phyloP scores from a whole-genome alignment of 2,329 filamentous ascomycete genomes.

The Alternaria sp. region DNA sequence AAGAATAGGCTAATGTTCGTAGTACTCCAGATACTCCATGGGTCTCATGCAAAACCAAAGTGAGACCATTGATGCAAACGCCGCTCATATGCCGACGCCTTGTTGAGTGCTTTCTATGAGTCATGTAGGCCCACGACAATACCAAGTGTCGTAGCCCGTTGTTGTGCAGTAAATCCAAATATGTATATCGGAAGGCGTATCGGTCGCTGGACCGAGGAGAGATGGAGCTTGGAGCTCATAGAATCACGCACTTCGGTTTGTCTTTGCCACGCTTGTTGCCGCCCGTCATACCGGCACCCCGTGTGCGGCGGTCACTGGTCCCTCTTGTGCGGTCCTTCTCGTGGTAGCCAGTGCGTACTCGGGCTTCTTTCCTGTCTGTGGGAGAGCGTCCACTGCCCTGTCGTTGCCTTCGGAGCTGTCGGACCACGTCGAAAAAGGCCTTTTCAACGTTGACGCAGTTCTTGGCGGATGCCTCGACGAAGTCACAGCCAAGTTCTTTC shows the following conservation, averaged over 20 bases:
- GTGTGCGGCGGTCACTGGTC: slow-evolving; percentile 23
- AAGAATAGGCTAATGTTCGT: slow-evolving; percentile 27
- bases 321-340: slow-evolving; percentile 33
- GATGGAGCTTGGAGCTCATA: slow-evolving; percentile 30
- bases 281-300: slow-evolving; percentile 24
- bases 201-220: slow-evolving; percentile 13
- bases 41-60: slow-evolving; percentile 43
- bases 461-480: slow-evolving; percentile 95
- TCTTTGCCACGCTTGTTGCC: slow-evolving; percentile 32
- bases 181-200: slow-evolving; percentile 28
- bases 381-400: slow-evolving; percentile 47
- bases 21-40: slow-evolving; percentile 45
- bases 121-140: slow-evolving; percentile 33
- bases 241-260: slow-evolving; percentile 48
- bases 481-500: slow-evolving; percentile 91
- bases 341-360: slow-evolving; percentile 24
- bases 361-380: slow-evolving; percentile 28
- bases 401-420: slow-evolving; percentile 85
- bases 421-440: slow-evolving; percentile 96
- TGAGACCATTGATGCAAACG: slow-evolving; percentile 48
- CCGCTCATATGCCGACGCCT: slow-evolving; percentile 50
- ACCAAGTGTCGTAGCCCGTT: slow-evolving; percentile 39
- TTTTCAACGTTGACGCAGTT: slow-evolving; percentile 99
- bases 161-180: slow-evolving; percentile 40
- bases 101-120: slow-evolving; percentile 44